Evolutionary conservation across 441 rosid species (phyloP), one percentile per base, ranked within the genome.

Genomic region (Brassica balearica): DNA sequence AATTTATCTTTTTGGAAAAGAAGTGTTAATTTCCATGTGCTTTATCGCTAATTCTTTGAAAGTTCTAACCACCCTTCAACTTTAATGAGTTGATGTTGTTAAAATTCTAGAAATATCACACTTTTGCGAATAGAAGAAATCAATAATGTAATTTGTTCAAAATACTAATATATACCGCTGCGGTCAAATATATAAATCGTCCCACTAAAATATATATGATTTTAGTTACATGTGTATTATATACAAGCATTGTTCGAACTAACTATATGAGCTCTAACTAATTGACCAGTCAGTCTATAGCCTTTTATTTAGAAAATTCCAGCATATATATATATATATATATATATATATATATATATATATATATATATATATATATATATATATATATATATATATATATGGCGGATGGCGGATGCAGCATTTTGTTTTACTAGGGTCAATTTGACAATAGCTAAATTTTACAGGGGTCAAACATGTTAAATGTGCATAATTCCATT

Each of bases 1-100:
- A 19, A 29, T 51, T 55, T 3, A 22, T 64, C 23, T 15, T 65
- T 65, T 65, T 11, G 34, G 3, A 8, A 22, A 60, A 65, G 20
- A 72, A 65, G 48, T 53, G 20, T 58, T 41, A 20, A 65, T 19
- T 34, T 14, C 68, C 73, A 78, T 67, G 73, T 78, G 69, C 69
- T 67, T 72, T 72, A 20, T 77, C 32, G 53, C 63, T 66, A 29
- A 29, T 72, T 72, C 20, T 66, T 66, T 25, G 55, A 7, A 59
- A 66, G 61, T 11, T 46, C 11, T 32, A 72, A 14, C 69, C 23
- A 60, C 73, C 22, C 41, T 78, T 66, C 2, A 60, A 43, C 77
- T 72, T 66, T 78, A 72, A 46, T 59, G 32, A 55, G 19, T 72
- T 32, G 72, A 20, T 29, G 48, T 60, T 8, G 43, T 32, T 32